A percentile compares a stretch with the other conserved stretches of the same genome.
phyloP scores from a whole-genome alignment of 23 red algal species.

The Agarophyton chilense region DNA sequence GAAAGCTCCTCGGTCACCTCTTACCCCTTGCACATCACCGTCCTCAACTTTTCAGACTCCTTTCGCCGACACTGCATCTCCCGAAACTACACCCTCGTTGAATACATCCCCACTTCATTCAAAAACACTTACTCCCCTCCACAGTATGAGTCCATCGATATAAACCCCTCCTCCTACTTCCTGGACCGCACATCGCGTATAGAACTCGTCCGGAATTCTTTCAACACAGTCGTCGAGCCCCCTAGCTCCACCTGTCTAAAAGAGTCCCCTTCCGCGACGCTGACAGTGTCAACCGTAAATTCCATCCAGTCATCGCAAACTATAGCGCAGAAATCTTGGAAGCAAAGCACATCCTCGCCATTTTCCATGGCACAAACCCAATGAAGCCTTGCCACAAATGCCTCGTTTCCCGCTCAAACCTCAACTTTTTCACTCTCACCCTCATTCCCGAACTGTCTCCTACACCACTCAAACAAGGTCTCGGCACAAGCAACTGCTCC shows the following conservation, averaged over 20 bases:
- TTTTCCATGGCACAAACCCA: background rate
- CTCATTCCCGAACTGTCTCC: no score
- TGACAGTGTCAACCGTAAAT: background rate
- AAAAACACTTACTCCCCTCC: background rate
- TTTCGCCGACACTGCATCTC: background rate
- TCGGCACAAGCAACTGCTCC: no score
- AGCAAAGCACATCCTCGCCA: conserved; percentile 7
- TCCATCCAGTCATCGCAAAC: background rate
- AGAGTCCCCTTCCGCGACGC: background rate
- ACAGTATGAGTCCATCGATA: no score
- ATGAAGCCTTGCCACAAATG: background rate
- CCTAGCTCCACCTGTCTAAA: background rate
- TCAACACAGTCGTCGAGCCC: background rate
- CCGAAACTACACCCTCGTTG: background rate
- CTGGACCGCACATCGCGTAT: background rate
- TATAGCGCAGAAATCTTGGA: conserved; percentile 1
- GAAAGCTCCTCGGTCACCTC: background rate
- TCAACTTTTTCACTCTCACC: background rate
- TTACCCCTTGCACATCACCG: background rate
- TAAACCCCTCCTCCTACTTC: background rate
- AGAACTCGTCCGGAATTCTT: background rate
- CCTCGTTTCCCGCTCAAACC: background rate
- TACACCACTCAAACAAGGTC: background rate
- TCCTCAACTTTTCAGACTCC: background rate
- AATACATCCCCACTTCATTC: background rate